Percentiles rank a stretch among this genome's conserved stretches.
Conservation (phyloP, 768 basidiomycete genomes). For the Tricholoma saponaceum region DNA sequence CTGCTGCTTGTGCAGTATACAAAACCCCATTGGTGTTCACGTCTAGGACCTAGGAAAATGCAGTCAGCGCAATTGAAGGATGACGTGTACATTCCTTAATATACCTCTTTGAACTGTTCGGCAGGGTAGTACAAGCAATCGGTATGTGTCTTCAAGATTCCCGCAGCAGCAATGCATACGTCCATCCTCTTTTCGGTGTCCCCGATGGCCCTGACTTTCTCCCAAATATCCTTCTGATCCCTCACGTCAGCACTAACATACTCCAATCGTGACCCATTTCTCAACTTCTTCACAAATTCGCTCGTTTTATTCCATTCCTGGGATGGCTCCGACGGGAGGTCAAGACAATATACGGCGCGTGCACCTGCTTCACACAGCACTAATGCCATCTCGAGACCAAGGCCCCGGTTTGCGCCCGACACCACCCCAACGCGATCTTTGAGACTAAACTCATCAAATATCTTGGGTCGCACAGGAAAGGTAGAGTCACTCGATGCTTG, state of each 20-base stretch:
- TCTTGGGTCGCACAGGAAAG: slow-evolving; percentile 38
- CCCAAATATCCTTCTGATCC: slow-evolving; percentile 59
- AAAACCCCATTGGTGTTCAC: slow-evolving; percentile 66
- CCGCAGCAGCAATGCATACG: slow-evolving; percentile 75
- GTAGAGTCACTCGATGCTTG: slow-evolving; percentile 32
- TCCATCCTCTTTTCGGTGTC: slow-evolving; percentile 70
- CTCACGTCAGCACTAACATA: slow-evolving; percentile 66
- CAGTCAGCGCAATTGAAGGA: neutral
- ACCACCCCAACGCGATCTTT: slow-evolving; percentile 56
- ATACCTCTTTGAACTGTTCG: slow-evolving; percentile 59
- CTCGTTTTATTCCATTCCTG: slow-evolving; percentile 52
- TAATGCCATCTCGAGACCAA: slow-evolving; percentile 83
- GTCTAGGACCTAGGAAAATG: slow-evolving; percentile 47
- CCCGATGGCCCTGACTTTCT: slow-evolving; percentile 51
- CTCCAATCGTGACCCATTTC: slow-evolving; percentile 41
- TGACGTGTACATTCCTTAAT: slow-evolving; percentile 3
- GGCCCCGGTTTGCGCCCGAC: slow-evolving; percentile 61
- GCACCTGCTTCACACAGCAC: slow-evolving; percentile 72
- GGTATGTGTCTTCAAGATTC: slow-evolving; percentile 55
- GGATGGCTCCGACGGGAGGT: slow-evolving; percentile 52
- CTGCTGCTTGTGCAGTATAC: slow-evolving; percentile 62
- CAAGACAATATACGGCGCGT: slow-evolving; percentile 64
- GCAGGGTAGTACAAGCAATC: slow-evolving; percentile 67
- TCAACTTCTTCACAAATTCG: slow-evolving; percentile 47
- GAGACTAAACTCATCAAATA: slow-evolving; percentile 58